Evolutionary conservation across 2,329 filamentous ascomycete genomes (phyloP), one percentile per base, ranked within the genome.

Genomic region (Fusarium brachygibbosum): DNA sequence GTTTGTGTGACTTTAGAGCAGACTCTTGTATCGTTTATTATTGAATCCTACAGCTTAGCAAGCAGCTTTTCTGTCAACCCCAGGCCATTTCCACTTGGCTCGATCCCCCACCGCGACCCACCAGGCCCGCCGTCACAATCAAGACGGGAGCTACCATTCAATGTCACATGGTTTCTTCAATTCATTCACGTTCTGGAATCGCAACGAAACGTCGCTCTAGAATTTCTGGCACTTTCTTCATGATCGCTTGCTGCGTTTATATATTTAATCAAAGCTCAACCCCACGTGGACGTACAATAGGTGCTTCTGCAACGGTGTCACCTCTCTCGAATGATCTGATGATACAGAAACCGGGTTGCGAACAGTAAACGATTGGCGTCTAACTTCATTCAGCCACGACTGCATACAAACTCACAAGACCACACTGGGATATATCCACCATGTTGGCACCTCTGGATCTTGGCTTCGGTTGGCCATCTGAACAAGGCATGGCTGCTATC

Each of bases 301-400:
- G 51, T 65, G 53, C 19, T 21, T 34, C 23, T 48, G 32, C 58
- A 82, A 80, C 72, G 23, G 50, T 82, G 79, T 68, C 77, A 81
- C 42, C 57, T 38, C 32, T n/a, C n/a, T 19, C 29, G 31, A 44
- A 41, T 32, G n/a, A 42, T 31, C 51, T 44, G 37, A 63, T 34
- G 42, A 52, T 41, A 61, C 25, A n/a, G 28, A 53, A 44, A 58
- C 19, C n/a, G 31, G 38, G 28, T 52, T 58, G 76, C 83, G 58
- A 79, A 84, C 68, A 68, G 70, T 42, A 78, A 83, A 60, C 74
- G 76, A 38, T 74, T 77, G 23, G 71, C 69, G 21, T 63, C 60
- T 51, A 66, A 58, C 58, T 65, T 72, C 41, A 70, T 52, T 61
- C 57, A 58, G 58, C 61, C 48, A 68, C 68, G 51, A 44, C 66